Conservation (phyloP, 805 yeast species). For the Yarrowia sp. region DNA sequence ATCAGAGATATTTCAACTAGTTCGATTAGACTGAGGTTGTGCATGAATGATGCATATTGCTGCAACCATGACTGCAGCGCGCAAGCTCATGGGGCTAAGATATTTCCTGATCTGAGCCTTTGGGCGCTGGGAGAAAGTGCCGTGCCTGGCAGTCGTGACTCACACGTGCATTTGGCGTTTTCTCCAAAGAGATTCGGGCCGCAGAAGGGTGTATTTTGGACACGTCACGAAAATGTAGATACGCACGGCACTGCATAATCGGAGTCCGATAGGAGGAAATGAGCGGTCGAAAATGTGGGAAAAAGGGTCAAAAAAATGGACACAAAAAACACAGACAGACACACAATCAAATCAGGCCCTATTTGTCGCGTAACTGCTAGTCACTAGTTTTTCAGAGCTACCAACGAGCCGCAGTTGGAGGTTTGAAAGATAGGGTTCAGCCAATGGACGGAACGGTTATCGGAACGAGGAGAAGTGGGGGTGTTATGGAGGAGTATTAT, state of each 20-base stretch:
- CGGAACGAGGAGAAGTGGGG: no score
- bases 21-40: not conserved
- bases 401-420: no score
- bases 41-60: not conserved
- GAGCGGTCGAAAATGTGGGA: not conserved
- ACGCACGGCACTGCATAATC: conserved; percentile 24
- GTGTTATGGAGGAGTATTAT: no score
- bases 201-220: no score
- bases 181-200: not conserved
- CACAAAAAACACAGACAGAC: no score
- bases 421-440: no score
- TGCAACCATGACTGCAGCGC: conserved; percentile 14
- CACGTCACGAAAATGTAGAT: not conserved
- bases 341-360: no score
- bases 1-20: not conserved
- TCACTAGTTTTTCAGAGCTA: no score
- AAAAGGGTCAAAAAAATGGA: not conserved
- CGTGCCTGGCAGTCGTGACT: not conserved
- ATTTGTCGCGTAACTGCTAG: no score
- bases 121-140: not conserved
- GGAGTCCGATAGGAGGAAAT: not conserved
- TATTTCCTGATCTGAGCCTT: not conserved
- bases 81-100: not conserved
- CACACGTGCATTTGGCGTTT: not conserved
- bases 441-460: no score